phyloP scores from a whole-genome alignment of 2,329 filamentous ascomycete species.

The Xylariales sp. region DNA sequence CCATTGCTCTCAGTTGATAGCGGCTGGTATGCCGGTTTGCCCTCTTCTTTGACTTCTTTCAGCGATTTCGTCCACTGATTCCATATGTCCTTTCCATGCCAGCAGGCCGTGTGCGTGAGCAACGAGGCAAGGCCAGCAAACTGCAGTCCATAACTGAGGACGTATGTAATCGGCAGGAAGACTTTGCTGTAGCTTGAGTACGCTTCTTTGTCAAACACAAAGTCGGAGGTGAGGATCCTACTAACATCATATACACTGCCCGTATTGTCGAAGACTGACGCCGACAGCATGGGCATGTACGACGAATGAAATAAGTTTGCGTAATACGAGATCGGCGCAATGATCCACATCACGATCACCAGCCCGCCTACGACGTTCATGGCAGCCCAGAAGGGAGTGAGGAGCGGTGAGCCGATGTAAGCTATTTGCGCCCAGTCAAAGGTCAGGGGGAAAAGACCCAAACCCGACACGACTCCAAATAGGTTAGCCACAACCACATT shows the following conservation, averaged over 20 bases:
- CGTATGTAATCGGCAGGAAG: conserved; percentile 82
- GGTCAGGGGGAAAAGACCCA: conserved; percentile 78
- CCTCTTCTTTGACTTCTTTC: conserved; percentile 53
- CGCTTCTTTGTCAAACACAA: conserved; percentile 70
- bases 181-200: conserved; percentile 80
- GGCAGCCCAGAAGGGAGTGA: conserved; percentile 82
- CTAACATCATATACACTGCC: conserved; percentile 77
- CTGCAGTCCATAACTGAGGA: conserved; percentile 79
- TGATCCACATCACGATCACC: conserved; percentile 78
- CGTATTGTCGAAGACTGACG: conserved; percentile 80
- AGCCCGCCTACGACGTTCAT: conserved; percentile 80
- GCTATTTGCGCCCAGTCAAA: conserved; percentile 92
- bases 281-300: conserved; percentile 82
- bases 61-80: conserved; percentile 68
- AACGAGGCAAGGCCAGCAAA: conserved; percentile 78
- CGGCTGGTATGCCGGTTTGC: conserved; percentile 49
- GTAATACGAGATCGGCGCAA: conserved; percentile 78
- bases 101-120: conserved; percentile 75
- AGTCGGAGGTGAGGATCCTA: conserved; percentile 72
- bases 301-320: conserved; percentile 73
- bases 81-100: conserved; percentile 81
- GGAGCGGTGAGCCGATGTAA: conserved; percentile 77
- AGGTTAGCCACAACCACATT: conserved; percentile 83
- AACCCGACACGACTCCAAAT: conserved; percentile 79
- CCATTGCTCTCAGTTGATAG: conserved; percentile 27